Conservation (phyloP, 2,329 filamentous ascomycete species). For the Mycosphaerelloides madeirae region DNA sequence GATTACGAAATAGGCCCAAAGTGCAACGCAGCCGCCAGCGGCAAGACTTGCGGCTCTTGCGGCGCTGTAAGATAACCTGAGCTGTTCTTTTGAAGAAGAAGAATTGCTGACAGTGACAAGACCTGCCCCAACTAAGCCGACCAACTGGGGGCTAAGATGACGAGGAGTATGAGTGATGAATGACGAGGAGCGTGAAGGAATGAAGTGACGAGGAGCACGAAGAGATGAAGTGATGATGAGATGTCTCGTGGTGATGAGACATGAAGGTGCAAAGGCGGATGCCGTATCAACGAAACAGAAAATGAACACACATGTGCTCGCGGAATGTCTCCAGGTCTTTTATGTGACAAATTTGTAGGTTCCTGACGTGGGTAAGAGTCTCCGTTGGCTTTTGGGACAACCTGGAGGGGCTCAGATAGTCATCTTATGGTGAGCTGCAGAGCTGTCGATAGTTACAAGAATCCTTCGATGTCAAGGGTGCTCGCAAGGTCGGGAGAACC, state of each 20-base stretch:
- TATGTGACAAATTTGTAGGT: too few species aligned
- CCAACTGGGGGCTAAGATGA: not conserved
- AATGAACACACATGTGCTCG: not conserved
- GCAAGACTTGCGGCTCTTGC: slow-evolving; percentile 32
- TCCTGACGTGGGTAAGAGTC: not conserved
- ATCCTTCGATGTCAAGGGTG: too few species aligned
- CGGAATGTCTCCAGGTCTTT: not conserved
- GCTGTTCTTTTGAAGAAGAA: not conserved
- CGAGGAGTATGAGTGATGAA: slow-evolving; percentile 1
- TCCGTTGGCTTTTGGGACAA: not conserved
- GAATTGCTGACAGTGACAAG: slow-evolving; percentile 13
- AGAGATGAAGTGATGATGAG: slow-evolving; percentile 7
- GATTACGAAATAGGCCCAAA: slow-evolving; percentile 26
- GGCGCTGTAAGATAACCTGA: slow-evolving; percentile 25
- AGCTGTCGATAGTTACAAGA: too few species aligned
- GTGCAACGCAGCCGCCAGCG: slow-evolving; percentile 27
- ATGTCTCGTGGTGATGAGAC: not conserved
- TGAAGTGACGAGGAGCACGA: slow-evolving; percentile 2
- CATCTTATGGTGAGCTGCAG: too few species aligned
- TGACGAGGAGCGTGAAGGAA: slow-evolving; percentile 7
- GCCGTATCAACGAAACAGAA: not conserved
- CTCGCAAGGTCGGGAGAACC: too few species aligned
- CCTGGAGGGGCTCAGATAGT: too few species aligned
- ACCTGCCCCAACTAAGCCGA: slow-evolving; percentile 25
- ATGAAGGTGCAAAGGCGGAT: not conserved